phyloP scores from a whole-genome alignment of 2,329 filamentous ascomycete genomes.

The Fusarium continuum region DNA sequence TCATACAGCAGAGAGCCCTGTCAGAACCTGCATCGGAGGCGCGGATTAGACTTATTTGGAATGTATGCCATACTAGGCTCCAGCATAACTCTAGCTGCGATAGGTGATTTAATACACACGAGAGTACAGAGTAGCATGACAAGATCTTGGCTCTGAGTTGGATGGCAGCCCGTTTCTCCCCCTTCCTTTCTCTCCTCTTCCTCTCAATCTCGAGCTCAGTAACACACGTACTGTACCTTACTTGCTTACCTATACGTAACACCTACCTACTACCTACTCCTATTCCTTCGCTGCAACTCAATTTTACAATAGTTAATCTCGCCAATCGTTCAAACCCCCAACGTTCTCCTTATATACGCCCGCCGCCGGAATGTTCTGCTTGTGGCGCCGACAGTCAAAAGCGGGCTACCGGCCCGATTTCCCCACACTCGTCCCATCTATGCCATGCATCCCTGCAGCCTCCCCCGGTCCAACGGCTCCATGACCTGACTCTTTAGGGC shows the following conservation, averaged over 20 bases:
- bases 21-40: slow-evolving; percentile 15
- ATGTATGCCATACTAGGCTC: slow-evolving; percentile 4
- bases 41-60: slow-evolving; percentile 18
- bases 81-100: slow-evolving; percentile 8
- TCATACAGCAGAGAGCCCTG: slow-evolving; percentile 14
- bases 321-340: slow-evolving; percentile 16
- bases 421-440: slow-evolving; percentile 38
- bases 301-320: slow-evolving; percentile 4
- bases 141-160: slow-evolving; percentile 5
- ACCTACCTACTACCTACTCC: not conserved
- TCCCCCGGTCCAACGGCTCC: slow-evolving; percentile 1
- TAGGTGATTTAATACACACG: not conserved
- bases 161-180: not conserved
- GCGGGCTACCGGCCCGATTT: slow-evolving; percentile 43
- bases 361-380: slow-evolving; percentile 35
- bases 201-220: not conserved
- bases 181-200: not conserved
- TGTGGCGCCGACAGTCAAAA: slow-evolving; percentile 39
- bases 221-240: slow-evolving; percentile 1
- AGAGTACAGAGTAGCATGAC: not conserved
- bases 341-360: slow-evolving; percentile 23
- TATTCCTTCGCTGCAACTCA: not conserved
- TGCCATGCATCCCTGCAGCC: slow-evolving; percentile 23
- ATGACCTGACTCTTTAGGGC: slow-evolving; percentile 21
- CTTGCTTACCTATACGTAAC: slow-evolving; percentile 7